These are phyloP conservation scores for Penicillium sp. DNA, from an alignment of 2,329 filamentous ascomycete species.

Conservation along the genomic window DNA sequence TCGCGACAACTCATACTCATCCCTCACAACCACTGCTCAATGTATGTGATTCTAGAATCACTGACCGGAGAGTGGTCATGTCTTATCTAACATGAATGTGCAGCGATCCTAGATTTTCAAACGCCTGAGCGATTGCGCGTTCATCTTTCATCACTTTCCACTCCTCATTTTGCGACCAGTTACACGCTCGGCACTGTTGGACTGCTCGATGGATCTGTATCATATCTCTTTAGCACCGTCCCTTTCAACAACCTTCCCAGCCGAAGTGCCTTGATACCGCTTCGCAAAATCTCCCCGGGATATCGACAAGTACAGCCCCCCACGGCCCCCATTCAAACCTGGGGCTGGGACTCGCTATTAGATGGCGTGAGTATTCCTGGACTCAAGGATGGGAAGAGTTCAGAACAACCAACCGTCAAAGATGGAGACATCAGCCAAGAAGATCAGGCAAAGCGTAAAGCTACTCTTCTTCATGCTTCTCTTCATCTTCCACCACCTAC, in stretches of 20 bases:
- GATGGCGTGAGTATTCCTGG: slow-evolving; percentile 23
- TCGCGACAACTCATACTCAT: slow-evolving; percentile 86
- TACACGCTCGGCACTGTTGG: slow-evolving; percentile 89
- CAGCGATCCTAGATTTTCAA: slow-evolving; percentile 83
- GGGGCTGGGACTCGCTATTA: slow-evolving; percentile 35
- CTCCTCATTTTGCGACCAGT: slow-evolving; percentile 89
- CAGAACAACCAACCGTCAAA: slow-evolving; percentile 61
- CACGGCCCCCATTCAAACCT: slow-evolving; percentile 34
- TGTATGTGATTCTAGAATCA: slow-evolving; percentile 50
- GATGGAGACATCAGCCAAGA: slow-evolving; percentile 35
- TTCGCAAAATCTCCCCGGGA: slow-evolving; percentile 76
- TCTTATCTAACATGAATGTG: neutral
- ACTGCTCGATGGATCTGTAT: slow-evolving; percentile 93
- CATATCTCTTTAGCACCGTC: slow-evolving; percentile 90
- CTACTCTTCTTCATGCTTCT: slow-evolving; percentile 48
- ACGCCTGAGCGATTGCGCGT: slow-evolving; percentile 83
- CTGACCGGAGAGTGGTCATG: neutral
- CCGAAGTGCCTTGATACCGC: slow-evolving; percentile 72
- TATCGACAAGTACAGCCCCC: slow-evolving; percentile 71
- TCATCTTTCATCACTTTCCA: slow-evolving; percentile 86
- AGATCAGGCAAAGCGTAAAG: slow-evolving; percentile 32
- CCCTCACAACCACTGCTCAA: slow-evolving; percentile 79
- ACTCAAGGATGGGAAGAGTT: slow-evolving; percentile 8
- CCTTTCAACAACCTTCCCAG: slow-evolving; percentile 66
- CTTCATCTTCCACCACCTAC: slow-evolving; percentile 65